Percentiles rank a stretch among this genome's conserved stretches.
These are phyloP conservation scores for Stropharia rugosoannulata DNA, from an alignment of 768 basidiomycete species.

Conservation along the genomic window DNA sequence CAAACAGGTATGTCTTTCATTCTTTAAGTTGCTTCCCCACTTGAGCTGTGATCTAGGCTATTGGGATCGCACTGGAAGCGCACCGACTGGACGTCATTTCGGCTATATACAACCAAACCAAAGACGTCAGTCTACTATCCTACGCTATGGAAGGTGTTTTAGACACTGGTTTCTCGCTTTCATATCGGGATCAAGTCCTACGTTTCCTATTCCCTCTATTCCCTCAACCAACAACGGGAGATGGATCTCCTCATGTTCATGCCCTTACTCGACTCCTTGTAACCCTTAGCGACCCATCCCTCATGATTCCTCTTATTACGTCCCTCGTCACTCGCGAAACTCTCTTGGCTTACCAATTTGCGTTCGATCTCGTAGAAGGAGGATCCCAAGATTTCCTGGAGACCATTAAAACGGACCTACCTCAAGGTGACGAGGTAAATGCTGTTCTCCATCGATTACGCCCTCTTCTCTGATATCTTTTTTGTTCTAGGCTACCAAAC, in stretches of 20 bases:
- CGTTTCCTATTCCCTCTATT: constrained; percentile 85
- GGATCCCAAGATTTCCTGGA: constrained; percentile 93
- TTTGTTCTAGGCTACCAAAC: constrained; percentile 49
- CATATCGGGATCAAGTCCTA: constrained; percentile 80
- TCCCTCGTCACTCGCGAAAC: constrained; percentile 71
- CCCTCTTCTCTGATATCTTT: not conserved
- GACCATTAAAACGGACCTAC: constrained; percentile 65
- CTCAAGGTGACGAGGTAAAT: constrained; percentile 64
- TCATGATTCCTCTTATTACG: constrained; percentile 72
- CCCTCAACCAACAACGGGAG: constrained; percentile 68
- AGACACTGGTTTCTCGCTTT: constrained; percentile 85
- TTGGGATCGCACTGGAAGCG: constrained; percentile 94
- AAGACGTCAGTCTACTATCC: constrained; percentile 76
- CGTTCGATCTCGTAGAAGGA: constrained; percentile 93
- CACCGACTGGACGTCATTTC: constrained; percentile 85
- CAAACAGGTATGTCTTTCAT: constrained; percentile 66
- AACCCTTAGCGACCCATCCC: constrained; percentile 77
- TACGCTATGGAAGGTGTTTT: constrained; percentile 94
- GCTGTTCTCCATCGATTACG: not conserved
- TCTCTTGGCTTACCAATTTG: constrained; percentile 89
- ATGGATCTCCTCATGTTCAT: constrained; percentile 74
- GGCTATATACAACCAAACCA: constrained; percentile 68
- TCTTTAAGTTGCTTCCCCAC: constrained; percentile 11
- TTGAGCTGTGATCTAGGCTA: constrained; percentile 52
- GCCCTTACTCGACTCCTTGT: constrained; percentile 88